A percentile compares a stretch with the other conserved stretches of the same genome.
Conservation (phyloP, 192 early-diverging fungal species). For the Coemansia sp. region DNA sequence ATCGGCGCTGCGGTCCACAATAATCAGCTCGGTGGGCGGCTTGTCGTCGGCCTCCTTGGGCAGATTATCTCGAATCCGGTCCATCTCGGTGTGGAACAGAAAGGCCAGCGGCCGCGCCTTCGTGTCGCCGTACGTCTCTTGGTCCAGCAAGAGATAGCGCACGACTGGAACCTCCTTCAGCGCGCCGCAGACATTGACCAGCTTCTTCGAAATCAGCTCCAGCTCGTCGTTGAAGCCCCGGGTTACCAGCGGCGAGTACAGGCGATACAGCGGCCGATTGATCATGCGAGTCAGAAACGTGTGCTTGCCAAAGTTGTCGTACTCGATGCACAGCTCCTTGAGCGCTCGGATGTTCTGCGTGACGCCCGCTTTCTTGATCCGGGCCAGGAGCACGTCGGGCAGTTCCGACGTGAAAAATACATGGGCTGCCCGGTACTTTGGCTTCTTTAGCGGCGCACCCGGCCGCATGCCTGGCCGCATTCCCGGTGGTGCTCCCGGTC, state of each 20-base stretch:
- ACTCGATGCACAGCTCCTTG: slow-evolving; percentile 54
- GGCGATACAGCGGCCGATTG: slow-evolving; percentile 44
- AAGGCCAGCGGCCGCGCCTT: slow-evolving; percentile 76
- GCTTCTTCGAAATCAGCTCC: slow-evolving; percentile 56
- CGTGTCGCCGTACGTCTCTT: slow-evolving; percentile 58
- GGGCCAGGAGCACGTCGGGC: slow-evolving; percentile 31
- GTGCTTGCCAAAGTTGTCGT: slow-evolving; percentile 29
- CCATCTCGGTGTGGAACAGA: slow-evolving; percentile 80
- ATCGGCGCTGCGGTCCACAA: slow-evolving; percentile 91
- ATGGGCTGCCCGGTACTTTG: slow-evolving; percentile 42
- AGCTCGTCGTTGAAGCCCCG: slow-evolving; percentile 45
- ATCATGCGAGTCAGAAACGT: slow-evolving; percentile 45
- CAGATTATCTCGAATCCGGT: slow-evolving; percentile 68
- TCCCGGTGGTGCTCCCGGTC: neutral
- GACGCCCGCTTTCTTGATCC: slow-evolving; percentile 32
- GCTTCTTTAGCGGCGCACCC: slow-evolving; percentile 5
- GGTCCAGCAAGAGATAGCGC: slow-evolving; percentile 80
- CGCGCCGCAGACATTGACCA: slow-evolving; percentile 82
- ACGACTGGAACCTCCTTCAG: slow-evolving; percentile 91
- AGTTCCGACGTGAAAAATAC: slow-evolving; percentile 53
- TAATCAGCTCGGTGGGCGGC: slow-evolving; percentile 74
- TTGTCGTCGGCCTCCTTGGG: slow-evolving; percentile 50
- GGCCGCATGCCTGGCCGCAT: neutral
- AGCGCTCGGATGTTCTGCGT: slow-evolving; percentile 43
- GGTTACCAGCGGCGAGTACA: slow-evolving; percentile 50